phyloP scores from a whole-genome alignment of 2,329 filamentous ascomycete genomes.

The Zymoseptoria ardabiliae region DNA sequence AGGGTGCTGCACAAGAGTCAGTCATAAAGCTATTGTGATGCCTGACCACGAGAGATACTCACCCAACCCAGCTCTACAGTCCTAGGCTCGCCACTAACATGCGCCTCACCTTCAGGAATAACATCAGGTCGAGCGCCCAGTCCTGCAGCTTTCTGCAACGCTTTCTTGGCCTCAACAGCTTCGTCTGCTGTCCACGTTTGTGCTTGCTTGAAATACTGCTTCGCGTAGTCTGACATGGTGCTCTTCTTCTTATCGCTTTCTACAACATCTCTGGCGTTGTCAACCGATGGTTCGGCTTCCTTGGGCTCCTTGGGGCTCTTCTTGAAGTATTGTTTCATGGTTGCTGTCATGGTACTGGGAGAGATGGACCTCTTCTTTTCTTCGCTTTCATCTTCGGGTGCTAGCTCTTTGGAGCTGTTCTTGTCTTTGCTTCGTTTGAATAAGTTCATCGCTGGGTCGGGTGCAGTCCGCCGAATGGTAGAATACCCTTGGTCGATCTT shows the following conservation, averaged over 20 bases:
- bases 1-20: conserved; percentile 6
- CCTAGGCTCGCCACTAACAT: conserved; percentile 9
- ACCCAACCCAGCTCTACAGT: conserved; percentile 9
- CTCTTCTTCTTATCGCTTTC: conserved; percentile 3
- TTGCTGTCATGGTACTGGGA: background rate
- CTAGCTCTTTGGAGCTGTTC: background rate
- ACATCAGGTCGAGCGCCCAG: conserved; percentile 10
- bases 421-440: conserved; percentile 10
- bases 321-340: background rate
- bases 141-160: conserved; percentile 8
- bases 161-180: conserved; percentile 9
- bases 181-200: conserved; percentile 9
- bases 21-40: background rate
- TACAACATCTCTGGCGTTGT: background rate
- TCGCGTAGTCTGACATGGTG: conserved; percentile 9
- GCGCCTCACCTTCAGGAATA: conserved; percentile 9
- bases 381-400: background rate
- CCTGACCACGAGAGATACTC: background rate
- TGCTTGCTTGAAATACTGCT: conserved; percentile 9
- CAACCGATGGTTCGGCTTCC: background rate
- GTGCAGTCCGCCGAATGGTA: background rate
- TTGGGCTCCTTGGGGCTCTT: background rate
- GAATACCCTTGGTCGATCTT: background rate
- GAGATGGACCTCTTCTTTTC: background rate
- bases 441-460: conserved; percentile 4